phyloP scores from a whole-genome alignment of 495 filamentous ascomycete species.

The Poronia punctata region DNA sequence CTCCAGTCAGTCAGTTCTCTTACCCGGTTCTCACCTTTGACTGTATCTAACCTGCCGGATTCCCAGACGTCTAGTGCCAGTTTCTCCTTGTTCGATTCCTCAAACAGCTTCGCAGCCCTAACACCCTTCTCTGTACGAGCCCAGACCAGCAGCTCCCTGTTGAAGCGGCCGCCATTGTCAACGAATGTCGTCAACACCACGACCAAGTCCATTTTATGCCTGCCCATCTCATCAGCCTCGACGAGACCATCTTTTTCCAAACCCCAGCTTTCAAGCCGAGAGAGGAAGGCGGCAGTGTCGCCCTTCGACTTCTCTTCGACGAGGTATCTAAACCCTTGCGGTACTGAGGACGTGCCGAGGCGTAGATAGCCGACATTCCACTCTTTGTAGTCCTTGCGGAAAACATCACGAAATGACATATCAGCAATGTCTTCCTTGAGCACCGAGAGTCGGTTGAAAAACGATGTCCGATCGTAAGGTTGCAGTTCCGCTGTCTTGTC shows the following conservation, averaged over 20 bases:
- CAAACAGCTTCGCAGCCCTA: conserved; percentile 49
- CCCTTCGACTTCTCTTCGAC: conserved; percentile 47
- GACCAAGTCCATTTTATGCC: conserved; percentile 59
- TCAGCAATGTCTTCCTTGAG: conserved; percentile 67
- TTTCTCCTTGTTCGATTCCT: conserved; percentile 33
- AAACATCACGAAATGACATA: conserved; percentile 63
- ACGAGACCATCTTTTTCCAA: conserved; percentile 35
- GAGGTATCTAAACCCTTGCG: conserved; percentile 60
- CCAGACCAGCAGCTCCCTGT: conserved; percentile 69
- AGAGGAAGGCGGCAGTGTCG: conserved; percentile 17
- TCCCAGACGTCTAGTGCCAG: conserved; percentile 54
- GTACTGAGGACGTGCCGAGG: conserved; percentile 69
- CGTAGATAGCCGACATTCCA: conserved; percentile 58
- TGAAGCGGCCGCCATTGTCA: conserved; percentile 47
- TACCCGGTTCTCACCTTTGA: conserved; percentile 15
- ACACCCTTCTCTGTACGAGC: conserved; percentile 40
- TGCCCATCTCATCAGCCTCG: background rate
- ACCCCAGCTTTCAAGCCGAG: conserved; percentile 45
- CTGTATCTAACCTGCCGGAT: conserved; percentile 39
- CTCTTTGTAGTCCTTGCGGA: conserved; percentile 89
- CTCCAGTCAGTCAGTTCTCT: conserved; percentile 33
- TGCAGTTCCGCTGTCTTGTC: too few relatives aligned
- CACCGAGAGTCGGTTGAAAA: conserved; percentile 54
- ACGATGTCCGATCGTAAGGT: conserved; percentile 53
- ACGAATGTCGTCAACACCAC: conserved; percentile 72